These are phyloP conservation scores for Kwoniella europaea DNA, from an alignment of 768 basidiomycete species.

Conservation along the genomic window DNA sequence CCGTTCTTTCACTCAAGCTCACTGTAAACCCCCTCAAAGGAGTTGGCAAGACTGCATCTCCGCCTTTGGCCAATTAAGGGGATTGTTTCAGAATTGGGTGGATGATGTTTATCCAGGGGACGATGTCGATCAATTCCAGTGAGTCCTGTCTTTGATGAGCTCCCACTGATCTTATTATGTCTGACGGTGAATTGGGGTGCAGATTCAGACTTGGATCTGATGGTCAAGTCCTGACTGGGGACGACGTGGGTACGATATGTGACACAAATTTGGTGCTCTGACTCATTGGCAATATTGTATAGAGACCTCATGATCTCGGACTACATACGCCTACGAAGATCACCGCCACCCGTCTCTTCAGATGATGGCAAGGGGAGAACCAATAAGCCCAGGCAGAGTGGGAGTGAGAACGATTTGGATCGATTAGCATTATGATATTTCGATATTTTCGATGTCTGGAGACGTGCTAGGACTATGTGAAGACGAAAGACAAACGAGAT, in stretches of 20 bases:
- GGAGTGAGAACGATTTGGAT: too few species aligned
- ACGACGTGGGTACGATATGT: neutral
- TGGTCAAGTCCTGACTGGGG: constrained; percentile 11
- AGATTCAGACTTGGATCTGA: constrained; percentile 12
- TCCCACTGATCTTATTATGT: too few species aligned
- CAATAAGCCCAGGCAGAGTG: neutral
- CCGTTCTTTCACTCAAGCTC: constrained; percentile 2
- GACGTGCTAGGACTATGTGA: too few species aligned
- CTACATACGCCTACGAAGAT: constrained; percentile 11
- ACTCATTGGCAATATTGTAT: neutral
- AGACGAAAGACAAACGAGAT: neutral
- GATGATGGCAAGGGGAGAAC: neutral
- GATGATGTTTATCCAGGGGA: constrained; percentile 8
- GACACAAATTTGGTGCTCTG: neutral
- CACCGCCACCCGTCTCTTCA: constrained; percentile 5
- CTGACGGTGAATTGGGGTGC: neutral
- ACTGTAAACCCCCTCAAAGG: constrained; percentile 3
- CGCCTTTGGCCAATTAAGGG: neutral
- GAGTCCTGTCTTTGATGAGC: neutral
- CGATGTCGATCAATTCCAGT: constrained; percentile 10
- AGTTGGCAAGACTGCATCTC: constrained; percentile 2
- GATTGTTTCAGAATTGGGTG: constrained; percentile 6
- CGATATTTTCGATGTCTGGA: too few species aligned
- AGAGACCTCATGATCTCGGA: constrained; percentile 12
- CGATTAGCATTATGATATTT: too few species aligned